Conservation (phyloP, 2,329 filamentous ascomycete genomes). For the Microdochium bolleyi region DNA sequence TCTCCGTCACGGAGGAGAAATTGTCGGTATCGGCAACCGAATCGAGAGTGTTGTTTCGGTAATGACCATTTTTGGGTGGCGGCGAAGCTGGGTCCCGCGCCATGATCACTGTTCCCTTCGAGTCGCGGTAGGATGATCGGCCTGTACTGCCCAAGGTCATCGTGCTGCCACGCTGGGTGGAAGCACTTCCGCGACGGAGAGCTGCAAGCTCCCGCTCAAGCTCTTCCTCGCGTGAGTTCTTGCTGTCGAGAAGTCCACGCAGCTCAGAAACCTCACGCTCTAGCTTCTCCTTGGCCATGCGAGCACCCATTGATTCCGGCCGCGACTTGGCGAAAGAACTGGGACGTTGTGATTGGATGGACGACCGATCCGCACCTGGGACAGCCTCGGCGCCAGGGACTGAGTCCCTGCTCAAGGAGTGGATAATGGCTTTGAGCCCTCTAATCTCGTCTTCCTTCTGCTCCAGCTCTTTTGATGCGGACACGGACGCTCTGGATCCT, state of each 20-base stretch:
- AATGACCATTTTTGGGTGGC: slow-evolving; percentile 30
- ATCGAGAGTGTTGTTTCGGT: slow-evolving; percentile 49
- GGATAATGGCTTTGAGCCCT: slow-evolving; percentile 94
- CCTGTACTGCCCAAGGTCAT: slow-evolving; percentile 41
- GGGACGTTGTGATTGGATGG: slow-evolving; percentile 19
- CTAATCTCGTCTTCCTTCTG: slow-evolving; percentile 97
- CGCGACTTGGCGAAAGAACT: slow-evolving; percentile 31
- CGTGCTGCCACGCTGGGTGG: slow-evolving; percentile 40
- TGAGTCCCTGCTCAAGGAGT: slow-evolving; percentile 79
- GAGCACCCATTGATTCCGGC: slow-evolving; percentile 45
- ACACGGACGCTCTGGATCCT: slow-evolving; percentile 5
- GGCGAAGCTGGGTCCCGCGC: slow-evolving; percentile 42
- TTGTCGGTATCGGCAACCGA: slow-evolving; percentile 65
- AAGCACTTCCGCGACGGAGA: slow-evolving; percentile 41
- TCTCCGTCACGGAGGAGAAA: slow-evolving; percentile 64
- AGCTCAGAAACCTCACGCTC: slow-evolving; percentile 77
- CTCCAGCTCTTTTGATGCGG: slow-evolving; percentile 67
- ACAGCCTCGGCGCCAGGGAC: slow-evolving; percentile 29
- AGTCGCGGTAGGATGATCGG: slow-evolving; percentile 55
- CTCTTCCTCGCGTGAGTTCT: slow-evolving; percentile 70
- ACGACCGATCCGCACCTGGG: slow-evolving; percentile 21
- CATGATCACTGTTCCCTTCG: slow-evolving; percentile 56
- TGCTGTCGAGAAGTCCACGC: slow-evolving; percentile 63
- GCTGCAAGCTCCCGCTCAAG: slow-evolving; percentile 73
- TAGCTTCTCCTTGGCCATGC: slow-evolving; percentile 57